Base-by-base conservation (phyloP, 352 stramenopile genomes). In the Phytophthora sojae region DNA sequence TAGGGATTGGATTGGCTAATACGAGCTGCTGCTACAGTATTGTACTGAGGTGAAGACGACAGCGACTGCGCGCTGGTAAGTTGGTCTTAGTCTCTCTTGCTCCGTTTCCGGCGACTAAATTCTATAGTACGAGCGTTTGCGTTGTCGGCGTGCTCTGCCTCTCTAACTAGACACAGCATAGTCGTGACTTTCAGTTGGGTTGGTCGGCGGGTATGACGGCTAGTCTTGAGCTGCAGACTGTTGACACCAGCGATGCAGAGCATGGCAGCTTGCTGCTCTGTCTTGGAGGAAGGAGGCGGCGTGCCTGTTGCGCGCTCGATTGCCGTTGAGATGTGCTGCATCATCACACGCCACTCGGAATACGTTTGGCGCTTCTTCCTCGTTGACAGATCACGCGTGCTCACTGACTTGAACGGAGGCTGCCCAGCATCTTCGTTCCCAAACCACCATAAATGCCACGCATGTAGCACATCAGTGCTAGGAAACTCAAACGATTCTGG, bases 271-370 rank as follows among this genome's bases (percentile, higher is more conserved):
- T 52, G 45, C 45, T 25, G 37, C 6, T 45, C 37, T 11, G 37
- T 45, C 37, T 6, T 45, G 8, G 37, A 45, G 1, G 52, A 45
- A 6, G 29, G 17, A 44, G 35, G 49, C 2, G 25, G 25, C 25
- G 25, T 29, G 25, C 25, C 25, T 12, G 50, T 60, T 12, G 30
- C 6, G 0, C 25, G 19, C 23, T 67, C 50, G 14, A 67, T 47
- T 23, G 35, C 51, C 21, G 35, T 9, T n/a, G n/a, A n/a, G n/a
- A n/a, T 67, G 44, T 67, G 61, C 23, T 56, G 35, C 51, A 67
- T 61, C 61, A 67, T 67, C 2, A 67, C 17, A 11, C 51, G 61
- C 61, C 61, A 67, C 23, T 67, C 61, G 32, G 61, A 67, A 15
- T 67, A 67, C 0, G 60, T 67, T 60, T 67, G 61, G 2, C 61